These are phyloP conservation scores for Cyamopsis tetragonoloba DNA, from an alignment of 306 rosid species.

Conservation along the genomic window DNA sequence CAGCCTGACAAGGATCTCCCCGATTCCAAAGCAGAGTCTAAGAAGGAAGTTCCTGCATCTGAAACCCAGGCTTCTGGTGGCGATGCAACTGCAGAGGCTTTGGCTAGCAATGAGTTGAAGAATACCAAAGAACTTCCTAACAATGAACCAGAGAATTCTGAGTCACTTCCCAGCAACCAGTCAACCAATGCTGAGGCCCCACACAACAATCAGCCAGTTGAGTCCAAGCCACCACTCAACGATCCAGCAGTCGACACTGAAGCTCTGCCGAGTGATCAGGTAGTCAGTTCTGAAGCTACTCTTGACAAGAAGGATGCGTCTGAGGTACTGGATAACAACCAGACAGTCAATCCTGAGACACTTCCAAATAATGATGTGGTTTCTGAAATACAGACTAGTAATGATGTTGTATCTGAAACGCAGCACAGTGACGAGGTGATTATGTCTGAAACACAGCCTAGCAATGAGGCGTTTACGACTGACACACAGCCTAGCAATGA, in stretches of 20 bases:
- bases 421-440: not conserved
- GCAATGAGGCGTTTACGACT: not conserved
- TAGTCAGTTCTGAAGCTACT: slow-evolving; percentile 1
- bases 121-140: not conserved
- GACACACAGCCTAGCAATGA: not conserved
- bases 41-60: slow-evolving; percentile 13
- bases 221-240: not conserved
- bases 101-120: slow-evolving; percentile 8
- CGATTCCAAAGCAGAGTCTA: not conserved
- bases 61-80: slow-evolving; percentile 24
- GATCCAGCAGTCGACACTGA: slow-evolving; percentile 17
- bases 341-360: not conserved
- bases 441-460: not conserved
- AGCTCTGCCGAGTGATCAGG: not conserved
- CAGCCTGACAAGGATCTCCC: slow-evolving; percentile 23
- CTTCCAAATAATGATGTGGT: slow-evolving; percentile 6
- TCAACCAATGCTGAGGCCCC: slow-evolving; percentile 11
- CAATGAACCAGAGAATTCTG: not conserved
- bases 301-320: slow-evolving; percentile 9
- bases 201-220: slow-evolving; percentile 6
- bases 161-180: slow-evolving; percentile 10
- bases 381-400: slow-evolving; percentile 16
- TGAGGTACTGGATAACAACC: slow-evolving; percentile 14
- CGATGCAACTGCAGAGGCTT: slow-evolving; percentile 18
- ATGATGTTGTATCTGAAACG: not conserved